Evolutionary conservation across 164 flowering plant genomes (phyloP).

Genomic region (Saururus chinensis): DNA sequence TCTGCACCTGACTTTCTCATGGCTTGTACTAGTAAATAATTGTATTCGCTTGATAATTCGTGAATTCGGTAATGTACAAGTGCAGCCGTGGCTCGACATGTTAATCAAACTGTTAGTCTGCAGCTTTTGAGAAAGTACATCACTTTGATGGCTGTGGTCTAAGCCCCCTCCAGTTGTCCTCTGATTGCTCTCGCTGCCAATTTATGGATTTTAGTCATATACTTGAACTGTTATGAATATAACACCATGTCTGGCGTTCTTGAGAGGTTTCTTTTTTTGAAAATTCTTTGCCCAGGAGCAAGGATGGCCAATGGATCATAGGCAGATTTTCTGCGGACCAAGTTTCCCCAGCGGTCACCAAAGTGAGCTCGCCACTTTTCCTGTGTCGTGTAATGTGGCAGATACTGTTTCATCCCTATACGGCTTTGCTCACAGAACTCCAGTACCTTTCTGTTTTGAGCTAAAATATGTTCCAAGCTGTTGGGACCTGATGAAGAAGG

Average conservation of each 20-base stretch:
- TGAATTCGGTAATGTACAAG: not conserved
- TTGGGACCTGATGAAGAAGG: slow-evolving; percentile 48
- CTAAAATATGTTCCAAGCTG: slow-evolving; percentile 39
- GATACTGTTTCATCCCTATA: slow-evolving; percentile 66
- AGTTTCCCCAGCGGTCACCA: slow-evolving; percentile 57
- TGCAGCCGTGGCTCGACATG: not conserved
- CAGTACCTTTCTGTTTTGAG: slow-evolving; percentile 47
- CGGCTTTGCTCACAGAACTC: slow-evolving; percentile 35
- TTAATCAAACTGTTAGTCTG: not conserved
- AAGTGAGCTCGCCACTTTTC: slow-evolving; percentile 78
- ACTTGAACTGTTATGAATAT: not conserved
- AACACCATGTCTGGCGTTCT: slow-evolving; percentile 1
- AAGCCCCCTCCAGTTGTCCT: not conserved
- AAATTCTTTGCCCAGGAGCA: slow-evolving; percentile 87
- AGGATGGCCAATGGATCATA: slow-evolving; percentile 86
- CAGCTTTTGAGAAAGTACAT: not conserved
- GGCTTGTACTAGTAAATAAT: not conserved
- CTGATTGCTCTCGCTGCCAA: not conserved
- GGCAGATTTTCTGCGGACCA: slow-evolving; percentile 45
- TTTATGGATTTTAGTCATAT: too few species aligned
- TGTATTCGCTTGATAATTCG: too few species aligned
- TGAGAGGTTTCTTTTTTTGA: slow-evolving; percentile 30
- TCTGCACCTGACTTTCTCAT: not conserved
- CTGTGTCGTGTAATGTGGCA: slow-evolving; percentile 55
- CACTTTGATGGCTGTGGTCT: not conserved